Base-by-base conservation (phyloP, 345 rosid species). In the Excoecaria agallocha region DNA sequence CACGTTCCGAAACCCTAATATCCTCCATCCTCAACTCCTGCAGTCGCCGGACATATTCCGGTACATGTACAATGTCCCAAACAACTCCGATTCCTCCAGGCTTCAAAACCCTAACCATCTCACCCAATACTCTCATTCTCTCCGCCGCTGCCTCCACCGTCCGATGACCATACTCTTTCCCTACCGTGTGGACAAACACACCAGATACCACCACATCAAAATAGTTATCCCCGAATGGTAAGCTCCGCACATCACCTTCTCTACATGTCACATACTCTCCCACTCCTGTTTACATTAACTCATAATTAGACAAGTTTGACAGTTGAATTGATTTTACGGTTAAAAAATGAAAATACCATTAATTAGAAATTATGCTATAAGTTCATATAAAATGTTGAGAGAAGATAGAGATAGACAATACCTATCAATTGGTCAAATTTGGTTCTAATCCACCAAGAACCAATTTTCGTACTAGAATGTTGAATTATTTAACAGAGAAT, bases 191-290 rank as follows among this genome's bases (percentile, higher is more conserved):
- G 57, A 92, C 89, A 80, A 89, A 91, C 68, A 82, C 89, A 7
- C 87, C 98, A 1, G 98, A 94, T 2, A 92, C 97, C 79, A 94
- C 98, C 83, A 90, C 98, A 73, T 94, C 98, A 72, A 93, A 92
- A 67, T 89, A 94, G 83, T 89, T 87, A 58, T 92, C 98, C 49
- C 87, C 84, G 45, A 93, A 92, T 38, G 98, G 97, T 46, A 94
- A 85, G 24, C 94, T 77, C 85, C 94, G 84, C 45, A 93, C 93
- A 78, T 94, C 98, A 0, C 93, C 98, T 79, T 92, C 95, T 58
- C 90, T 89, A 84, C 98, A 92, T 4, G 98, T 92, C 46, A 94
- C 98, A 70, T 94, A 94, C 76, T 94, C 98, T 78, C 90, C 95
- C 1, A 94, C 98, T 9, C 98, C 98, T 92, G 55, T 17, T 68